These are phyloP conservation scores for Raphanus sativus DNA, from an alignment of 345 rosid genomes.

Conservation along the genomic window DNA sequence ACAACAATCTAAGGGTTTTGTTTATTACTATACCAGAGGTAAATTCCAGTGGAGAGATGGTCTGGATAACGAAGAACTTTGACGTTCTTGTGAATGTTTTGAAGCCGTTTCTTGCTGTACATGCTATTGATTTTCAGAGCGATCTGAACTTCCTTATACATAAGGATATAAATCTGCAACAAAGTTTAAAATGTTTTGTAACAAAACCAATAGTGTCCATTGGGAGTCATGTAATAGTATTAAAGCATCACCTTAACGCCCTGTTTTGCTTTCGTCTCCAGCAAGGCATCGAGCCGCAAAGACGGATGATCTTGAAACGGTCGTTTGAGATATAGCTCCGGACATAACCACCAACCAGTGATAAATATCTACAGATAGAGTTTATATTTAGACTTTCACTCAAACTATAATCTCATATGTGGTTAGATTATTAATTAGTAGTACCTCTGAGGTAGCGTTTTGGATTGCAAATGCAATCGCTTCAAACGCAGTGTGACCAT, in stretches of 20 bases:
- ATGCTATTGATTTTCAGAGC: constrained; percentile 84
- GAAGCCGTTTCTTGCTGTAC: constrained; percentile 80
- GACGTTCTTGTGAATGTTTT: constrained; percentile 76
- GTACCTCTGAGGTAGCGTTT: constrained; percentile 83
- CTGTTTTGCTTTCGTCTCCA: constrained; percentile 81
- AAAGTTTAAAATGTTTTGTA: background rate
- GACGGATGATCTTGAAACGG: constrained; percentile 63
- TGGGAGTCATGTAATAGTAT: background rate
- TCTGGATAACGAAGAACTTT: constrained; percentile 89
- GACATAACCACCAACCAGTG: constrained; percentile 99
- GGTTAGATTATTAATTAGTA: background rate
- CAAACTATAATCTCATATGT: background rate
- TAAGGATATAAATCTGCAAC: constrained; percentile 81
- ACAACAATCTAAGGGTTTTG: background rate
- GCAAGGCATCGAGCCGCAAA: constrained; percentile 70
- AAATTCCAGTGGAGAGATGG: constrained; percentile 74
- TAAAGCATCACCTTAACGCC: constrained; percentile 72
- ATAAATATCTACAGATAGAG: constrained; percentile 64
- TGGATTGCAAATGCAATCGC: constrained; percentile 84
- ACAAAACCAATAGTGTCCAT: background rate
- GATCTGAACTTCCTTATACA: constrained; percentile 88
- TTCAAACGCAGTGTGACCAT: constrained; percentile 89
- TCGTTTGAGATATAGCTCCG: constrained; percentile 88
- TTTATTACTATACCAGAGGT: constrained; percentile 58
- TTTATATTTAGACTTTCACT: background rate